These are phyloP conservation scores for Elsinoe fawcettii DNA, from an alignment of 2,329 filamentous ascomycete genomes.

Conservation along the genomic window DNA sequence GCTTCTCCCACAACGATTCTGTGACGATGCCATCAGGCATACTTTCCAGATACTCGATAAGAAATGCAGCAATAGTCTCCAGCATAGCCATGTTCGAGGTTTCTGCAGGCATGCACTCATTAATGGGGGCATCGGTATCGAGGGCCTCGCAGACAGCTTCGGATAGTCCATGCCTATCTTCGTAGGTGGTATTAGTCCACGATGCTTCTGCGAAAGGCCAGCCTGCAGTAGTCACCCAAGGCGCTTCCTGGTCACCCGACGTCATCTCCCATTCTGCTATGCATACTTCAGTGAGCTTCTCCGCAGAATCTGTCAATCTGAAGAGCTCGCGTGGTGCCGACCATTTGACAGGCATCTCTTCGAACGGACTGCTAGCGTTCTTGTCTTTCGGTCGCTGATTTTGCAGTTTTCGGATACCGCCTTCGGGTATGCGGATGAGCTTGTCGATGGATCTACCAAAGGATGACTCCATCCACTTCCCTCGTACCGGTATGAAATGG, in stretches of 20 bases:
- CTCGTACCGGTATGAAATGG: slow-evolving; percentile 79
- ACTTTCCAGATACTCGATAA: slow-evolving; percentile 66
- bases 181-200: slow-evolving; percentile 37
- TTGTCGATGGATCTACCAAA: slow-evolving; percentile 84
- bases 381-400: slow-evolving; percentile 39
- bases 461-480: slow-evolving; percentile 69
- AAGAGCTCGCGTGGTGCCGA: slow-evolving; percentile 86
- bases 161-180: slow-evolving; percentile 38
- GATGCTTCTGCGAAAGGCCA: slow-evolving; percentile 54
- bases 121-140: slow-evolving; percentile 59
- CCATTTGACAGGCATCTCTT: slow-evolving; percentile 50
- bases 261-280: slow-evolving; percentile 58
- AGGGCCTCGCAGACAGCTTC: slow-evolving; percentile 54
- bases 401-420: slow-evolving; percentile 64
- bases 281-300: slow-evolving; percentile 50
- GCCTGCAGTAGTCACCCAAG: slow-evolving; percentile 47
- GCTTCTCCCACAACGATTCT: slow-evolving; percentile 58
- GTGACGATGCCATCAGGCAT: slow-evolving; percentile 75
- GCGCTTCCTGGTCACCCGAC: slow-evolving; percentile 35
- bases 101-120: slow-evolving; percentile 55
- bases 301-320: slow-evolving; percentile 74
- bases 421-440: slow-evolving; percentile 74
- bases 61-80: slow-evolving; percentile 63
- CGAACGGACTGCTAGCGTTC: slow-evolving; percentile 17
- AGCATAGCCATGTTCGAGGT: slow-evolving; percentile 59